These are phyloP conservation scores for Paradendryphiella salina DNA, from an alignment of 2,329 filamentous ascomycete species.

Conservation along the genomic window DNA sequence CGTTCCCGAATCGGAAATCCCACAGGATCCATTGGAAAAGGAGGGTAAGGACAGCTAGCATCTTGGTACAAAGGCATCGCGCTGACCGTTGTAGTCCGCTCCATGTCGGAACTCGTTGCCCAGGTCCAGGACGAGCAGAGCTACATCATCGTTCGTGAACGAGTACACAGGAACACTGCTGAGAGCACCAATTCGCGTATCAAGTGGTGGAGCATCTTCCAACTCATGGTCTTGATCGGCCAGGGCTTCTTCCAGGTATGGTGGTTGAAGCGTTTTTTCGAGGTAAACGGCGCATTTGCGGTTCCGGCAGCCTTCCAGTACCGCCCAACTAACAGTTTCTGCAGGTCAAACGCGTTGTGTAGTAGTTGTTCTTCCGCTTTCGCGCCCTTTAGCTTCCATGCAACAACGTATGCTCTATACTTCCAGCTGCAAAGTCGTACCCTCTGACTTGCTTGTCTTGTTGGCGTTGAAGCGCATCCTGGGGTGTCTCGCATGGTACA, in stretches of 20 bases:
- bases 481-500: slow-evolving; percentile 5
- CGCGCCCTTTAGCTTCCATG: neutral
- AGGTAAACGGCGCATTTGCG: slow-evolving; percentile 56
- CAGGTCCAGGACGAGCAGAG: slow-evolving; percentile 98
- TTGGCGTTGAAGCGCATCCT: slow-evolving; percentile 27
- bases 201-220: slow-evolving; percentile 99
- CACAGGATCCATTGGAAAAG: slow-evolving; percentile 83
- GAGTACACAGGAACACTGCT: slow-evolving; percentile 96
- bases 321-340: slow-evolving; percentile 9
- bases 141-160: slow-evolving; percentile 93
- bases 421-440: neutral
- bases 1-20: slow-evolving; percentile 82
- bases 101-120: slow-evolving; percentile 79
- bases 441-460: slow-evolving; percentile 3
- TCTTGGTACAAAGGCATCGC: neutral
- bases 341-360: slow-evolving; percentile 43
- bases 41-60: slow-evolving; percentile 66
- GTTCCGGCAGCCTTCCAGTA: neutral
- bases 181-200: slow-evolving; percentile 97
- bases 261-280: slow-evolving; percentile 99
- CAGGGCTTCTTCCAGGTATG: slow-evolving; percentile 98
- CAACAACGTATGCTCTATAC: neutral
- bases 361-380: slow-evolving; percentile 1
- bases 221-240: slow-evolving; percentile 82
- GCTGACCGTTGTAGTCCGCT: slow-evolving; percentile 63